A percentile compares a stretch with the other conserved stretches of the same genome.
phyloP scores from a whole-genome alignment of 495 filamentous ascomycete species.

The Paragyromitra xinjiangensis region DNA sequence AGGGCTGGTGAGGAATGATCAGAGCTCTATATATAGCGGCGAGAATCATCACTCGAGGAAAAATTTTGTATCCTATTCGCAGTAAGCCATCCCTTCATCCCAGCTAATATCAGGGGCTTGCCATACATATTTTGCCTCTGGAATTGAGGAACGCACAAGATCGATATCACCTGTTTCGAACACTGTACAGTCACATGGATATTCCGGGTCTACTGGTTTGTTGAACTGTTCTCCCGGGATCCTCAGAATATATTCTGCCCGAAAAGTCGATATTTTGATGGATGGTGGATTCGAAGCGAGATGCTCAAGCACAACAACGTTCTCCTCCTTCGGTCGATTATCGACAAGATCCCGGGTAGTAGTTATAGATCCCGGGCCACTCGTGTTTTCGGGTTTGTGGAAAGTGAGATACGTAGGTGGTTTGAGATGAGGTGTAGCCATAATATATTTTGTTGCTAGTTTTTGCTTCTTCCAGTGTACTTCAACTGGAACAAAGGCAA shows the following conservation, averaged over 20 bases:
- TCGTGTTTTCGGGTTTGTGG: not conserved
- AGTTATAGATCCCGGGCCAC: not conserved
- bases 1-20: not conserved
- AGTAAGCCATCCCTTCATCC: not conserved
- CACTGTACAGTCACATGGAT: not conserved
- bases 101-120: not conserved
- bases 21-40: not conserved
- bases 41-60: not conserved
- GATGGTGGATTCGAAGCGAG: not conserved
- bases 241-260: not conserved
- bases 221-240: not conserved
- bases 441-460: not conserved
- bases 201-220: not conserved
- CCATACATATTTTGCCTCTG: not conserved
- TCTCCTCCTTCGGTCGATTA: not conserved
- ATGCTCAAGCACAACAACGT: not conserved
- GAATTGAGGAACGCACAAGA: not conserved
- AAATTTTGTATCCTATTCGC: not conserved
- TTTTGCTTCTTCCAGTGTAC: not conserved
- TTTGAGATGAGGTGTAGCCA: not conserved
- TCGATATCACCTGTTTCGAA: not conserved
- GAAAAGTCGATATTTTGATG: not conserved
- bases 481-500: conserved; percentile 13
- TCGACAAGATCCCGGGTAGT: not conserved
- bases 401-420: not conserved